Base-by-base conservation (phyloP, 495 filamentous ascomycete genomes). In the Umbilicaria muhlenbergii region DNA sequence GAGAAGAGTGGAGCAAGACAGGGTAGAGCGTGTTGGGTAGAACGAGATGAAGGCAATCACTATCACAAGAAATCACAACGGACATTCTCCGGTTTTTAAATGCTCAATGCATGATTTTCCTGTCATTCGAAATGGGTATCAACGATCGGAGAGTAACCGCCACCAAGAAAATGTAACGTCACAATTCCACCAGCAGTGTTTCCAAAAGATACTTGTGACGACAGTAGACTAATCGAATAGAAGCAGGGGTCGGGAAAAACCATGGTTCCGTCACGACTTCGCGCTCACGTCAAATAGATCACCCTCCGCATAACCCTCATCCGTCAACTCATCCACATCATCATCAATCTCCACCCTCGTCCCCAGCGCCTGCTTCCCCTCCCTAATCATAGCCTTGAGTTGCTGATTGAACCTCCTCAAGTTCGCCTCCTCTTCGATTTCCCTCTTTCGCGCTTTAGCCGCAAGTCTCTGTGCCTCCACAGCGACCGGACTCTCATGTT, bases 281-380 rank as follows among this genome's bases (percentile, higher is more conserved):
- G 24, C 31, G 16, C 32, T 24, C 32, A 36, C 39, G 10, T 36
- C 21, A n/a, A 34, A 46, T 17, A 46, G 31, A 6, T 37, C 39
- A 18, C 50, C 46, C 34, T 43, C 39, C 1, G 39, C 45, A 43
- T 45, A 46, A 10, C 32, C 39, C 34, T 48, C 42, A 40, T 51
- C 48, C 19, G 43, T 13, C 19, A 41, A 16, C 13, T 12, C 35
- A 33, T 71, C 69, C 60, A 73, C 67, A 12, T 66, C 64, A 36
- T 77, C 73, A 45, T 80, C 74, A 38, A 96, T 71, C 53, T 85
- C 80, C 14, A 86, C 68, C 40, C 67, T 87, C 31, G 84, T 82
- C 11, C 83, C 86, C 16, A 95, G 54, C 11, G 91, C 91, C 54
- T 91, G 83, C 55, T 79, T 82, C 0, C 86, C 91, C 58, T 95